Percentiles rank a stretch among this genome's conserved stretches.
These are phyloP conservation scores for Acanthamoeba sp. DNA, from an alignment of 208 protist genomes.

Conservation along the genomic window DNA sequence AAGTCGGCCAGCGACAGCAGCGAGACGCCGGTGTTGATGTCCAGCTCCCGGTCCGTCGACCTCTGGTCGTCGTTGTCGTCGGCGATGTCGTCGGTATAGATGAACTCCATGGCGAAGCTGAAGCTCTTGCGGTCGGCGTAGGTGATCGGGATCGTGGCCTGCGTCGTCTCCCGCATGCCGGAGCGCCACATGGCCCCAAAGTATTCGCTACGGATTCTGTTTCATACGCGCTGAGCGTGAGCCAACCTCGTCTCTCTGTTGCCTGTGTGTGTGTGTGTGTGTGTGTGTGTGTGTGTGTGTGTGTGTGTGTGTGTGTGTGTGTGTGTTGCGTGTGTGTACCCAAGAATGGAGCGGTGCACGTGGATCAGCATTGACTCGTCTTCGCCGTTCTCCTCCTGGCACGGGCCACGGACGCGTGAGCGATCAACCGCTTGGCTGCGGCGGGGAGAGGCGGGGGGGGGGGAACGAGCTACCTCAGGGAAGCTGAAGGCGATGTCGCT, in stretches of 20 bases:
- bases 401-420: not conserved
- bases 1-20: not conserved
- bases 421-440: too few species aligned
- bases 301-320: not conserved
- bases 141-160: not conserved
- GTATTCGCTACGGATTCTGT: not conserved
- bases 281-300: too few species aligned
- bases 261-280: too few species aligned
- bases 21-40: not conserved
- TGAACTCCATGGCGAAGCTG: not conserved
- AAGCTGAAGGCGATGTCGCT: conserved; percentile 39
- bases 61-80: not conserved
- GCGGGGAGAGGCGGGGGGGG: too few species aligned
- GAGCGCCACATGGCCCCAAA: conserved; percentile 31
- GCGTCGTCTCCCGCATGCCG: conserved; percentile 4
- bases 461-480: not conserved
- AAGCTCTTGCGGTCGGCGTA: conserved; percentile 35
- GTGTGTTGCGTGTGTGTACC: not conserved
- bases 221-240: not conserved
- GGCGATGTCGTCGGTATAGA: not conserved
- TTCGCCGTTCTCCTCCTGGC: not conserved
- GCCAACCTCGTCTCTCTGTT: not conserved
- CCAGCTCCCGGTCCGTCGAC: not conserved
- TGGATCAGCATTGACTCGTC: not conserved
- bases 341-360: not conserved